phyloP scores from a whole-genome alignment of 345 rosid genomes.

The Boechera divaricarpa region DNA sequence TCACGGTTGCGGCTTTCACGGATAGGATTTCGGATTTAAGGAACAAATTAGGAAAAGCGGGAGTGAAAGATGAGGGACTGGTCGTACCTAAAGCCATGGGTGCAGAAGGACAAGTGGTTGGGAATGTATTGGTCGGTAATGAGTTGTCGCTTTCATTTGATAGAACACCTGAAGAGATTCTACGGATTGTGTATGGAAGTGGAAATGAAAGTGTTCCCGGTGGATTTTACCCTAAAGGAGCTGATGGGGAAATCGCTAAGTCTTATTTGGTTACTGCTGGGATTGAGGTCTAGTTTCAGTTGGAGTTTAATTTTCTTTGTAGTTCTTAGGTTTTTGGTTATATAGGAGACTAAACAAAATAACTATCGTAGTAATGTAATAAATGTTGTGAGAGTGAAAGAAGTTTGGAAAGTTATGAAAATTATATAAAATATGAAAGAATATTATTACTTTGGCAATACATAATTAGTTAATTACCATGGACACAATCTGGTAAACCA shows the following conservation, averaged over 20 bases:
- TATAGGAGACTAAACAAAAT: constrained; percentile 9
- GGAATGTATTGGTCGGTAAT: constrained; percentile 71
- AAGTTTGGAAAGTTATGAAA: neutral
- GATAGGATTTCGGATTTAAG: constrained; percentile 36
- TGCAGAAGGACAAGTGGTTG: constrained; percentile 55
- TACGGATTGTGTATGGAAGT: constrained; percentile 68
- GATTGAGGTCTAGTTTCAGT: constrained; percentile 20
- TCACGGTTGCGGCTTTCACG: constrained; percentile 45
- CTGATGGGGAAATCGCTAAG: constrained; percentile 62
- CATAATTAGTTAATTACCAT: neutral
- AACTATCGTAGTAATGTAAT: constrained; percentile 15
- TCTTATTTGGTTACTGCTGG: constrained; percentile 43
- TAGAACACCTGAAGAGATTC: constrained; percentile 64
- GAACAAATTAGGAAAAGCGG: constrained; percentile 39
- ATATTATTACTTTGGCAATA: neutral
- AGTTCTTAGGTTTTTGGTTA: constrained; percentile 25
- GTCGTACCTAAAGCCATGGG: constrained; percentile 48
- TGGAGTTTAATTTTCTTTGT: constrained; percentile 20
- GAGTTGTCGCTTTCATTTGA: constrained; percentile 52
- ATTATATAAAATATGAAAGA: neutral
- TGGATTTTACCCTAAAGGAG: constrained; percentile 77
- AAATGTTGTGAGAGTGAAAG: constrained; percentile 4
- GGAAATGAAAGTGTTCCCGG: constrained; percentile 64
- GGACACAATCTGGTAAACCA: neutral
- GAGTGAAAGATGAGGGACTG: constrained; percentile 68